Percentiles rank a stretch among this genome's conserved stretches.
Evolutionary conservation across 2,329 filamentous ascomycete species (phyloP).

Genomic region (Colletotrichum karsti): DNA sequence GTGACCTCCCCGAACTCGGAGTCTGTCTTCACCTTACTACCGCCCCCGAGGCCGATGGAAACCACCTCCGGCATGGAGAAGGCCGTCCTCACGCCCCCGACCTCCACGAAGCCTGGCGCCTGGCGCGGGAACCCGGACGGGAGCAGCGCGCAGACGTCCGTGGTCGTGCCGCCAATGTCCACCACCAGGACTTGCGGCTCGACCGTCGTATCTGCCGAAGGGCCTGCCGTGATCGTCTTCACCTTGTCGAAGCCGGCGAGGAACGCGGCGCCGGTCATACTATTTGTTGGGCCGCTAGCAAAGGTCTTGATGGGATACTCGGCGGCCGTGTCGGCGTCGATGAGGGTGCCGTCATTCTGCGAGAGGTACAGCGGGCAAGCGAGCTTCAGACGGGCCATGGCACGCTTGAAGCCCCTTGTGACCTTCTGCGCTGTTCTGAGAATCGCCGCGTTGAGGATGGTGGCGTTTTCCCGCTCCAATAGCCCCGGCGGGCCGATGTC

Average conservation of each 20-base stretch:
- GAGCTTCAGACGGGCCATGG: conserved; percentile 51
- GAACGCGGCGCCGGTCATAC: conserved; percentile 61
- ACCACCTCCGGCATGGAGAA: conserved; percentile 66
- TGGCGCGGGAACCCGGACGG: conserved; percentile 68
- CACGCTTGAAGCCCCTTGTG: conserved; percentile 55
- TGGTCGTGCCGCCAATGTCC: conserved; percentile 69
- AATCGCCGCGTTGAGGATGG: conserved; percentile 63
- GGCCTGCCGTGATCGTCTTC: not conserved
- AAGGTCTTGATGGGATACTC: conserved; percentile 62
- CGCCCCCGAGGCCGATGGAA: conserved; percentile 65
- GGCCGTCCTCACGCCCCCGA: conserved; percentile 67
- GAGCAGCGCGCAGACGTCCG: conserved; percentile 65
- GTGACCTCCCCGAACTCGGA: conserved; percentile 36
- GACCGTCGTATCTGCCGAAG: not conserved
- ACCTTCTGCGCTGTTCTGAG: conserved; percentile 55
- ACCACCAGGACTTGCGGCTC: conserved; percentile 55
- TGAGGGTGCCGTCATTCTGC: conserved; percentile 62
- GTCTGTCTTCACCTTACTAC: conserved; percentile 42
- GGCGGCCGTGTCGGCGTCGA: conserved; percentile 54
- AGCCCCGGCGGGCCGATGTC: conserved; percentile 53
- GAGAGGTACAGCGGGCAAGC: conserved; percentile 57
- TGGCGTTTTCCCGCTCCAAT: conserved; percentile 60
- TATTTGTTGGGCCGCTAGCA: conserved; percentile 62
- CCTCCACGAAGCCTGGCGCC: conserved; percentile 64
- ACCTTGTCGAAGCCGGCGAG: conserved; percentile 54